Evolutionary conservation across 768 basidiomycete species (phyloP).

Genomic region (Hericium coralloides): DNA sequence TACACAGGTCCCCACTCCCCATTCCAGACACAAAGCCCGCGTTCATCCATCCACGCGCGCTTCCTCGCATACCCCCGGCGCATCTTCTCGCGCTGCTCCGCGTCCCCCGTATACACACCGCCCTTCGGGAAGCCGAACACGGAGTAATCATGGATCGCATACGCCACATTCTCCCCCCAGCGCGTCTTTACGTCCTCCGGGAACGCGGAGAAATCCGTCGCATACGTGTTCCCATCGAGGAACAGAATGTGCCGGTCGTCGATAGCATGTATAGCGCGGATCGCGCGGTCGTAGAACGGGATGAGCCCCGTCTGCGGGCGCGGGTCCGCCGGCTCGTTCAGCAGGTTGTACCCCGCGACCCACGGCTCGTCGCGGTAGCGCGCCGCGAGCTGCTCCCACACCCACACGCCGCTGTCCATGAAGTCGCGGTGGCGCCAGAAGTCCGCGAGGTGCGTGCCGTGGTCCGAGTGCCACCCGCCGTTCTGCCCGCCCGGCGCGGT

Average conservation of each 20-base stretch:
- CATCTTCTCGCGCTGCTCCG: constrained; percentile 21
- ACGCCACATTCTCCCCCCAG: constrained; percentile 29
- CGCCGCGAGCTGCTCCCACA: constrained; percentile 33
- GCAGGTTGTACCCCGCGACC: constrained; percentile 38
- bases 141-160: constrained; percentile 31
- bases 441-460: constrained; percentile 14
- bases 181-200: constrained; percentile 18
- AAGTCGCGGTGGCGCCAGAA: constrained; percentile 36
- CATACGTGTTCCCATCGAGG: constrained; percentile 34
- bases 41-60: constrained; percentile 29
- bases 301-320: constrained; percentile 23
- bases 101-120: constrained; percentile 21
- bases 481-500: constrained; percentile 18
- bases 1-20: constrained; percentile 40
- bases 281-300: constrained; percentile 29
- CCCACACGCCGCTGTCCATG: constrained; percentile 30
- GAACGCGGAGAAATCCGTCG: constrained; percentile 24
- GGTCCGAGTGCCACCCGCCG: constrained; percentile 31
- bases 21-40: constrained; percentile 22
- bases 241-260: constrained; percentile 36
- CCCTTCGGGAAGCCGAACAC: constrained; percentile 29
- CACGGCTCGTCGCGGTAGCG: constrained; percentile 35
- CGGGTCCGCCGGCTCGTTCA: constrained; percentile 37
- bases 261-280: constrained; percentile 30
- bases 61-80: constrained; percentile 25